Evolutionary conservation across 148 eudicot genomes (phyloP).

Genomic region (Chenopodium quinoa): DNA sequence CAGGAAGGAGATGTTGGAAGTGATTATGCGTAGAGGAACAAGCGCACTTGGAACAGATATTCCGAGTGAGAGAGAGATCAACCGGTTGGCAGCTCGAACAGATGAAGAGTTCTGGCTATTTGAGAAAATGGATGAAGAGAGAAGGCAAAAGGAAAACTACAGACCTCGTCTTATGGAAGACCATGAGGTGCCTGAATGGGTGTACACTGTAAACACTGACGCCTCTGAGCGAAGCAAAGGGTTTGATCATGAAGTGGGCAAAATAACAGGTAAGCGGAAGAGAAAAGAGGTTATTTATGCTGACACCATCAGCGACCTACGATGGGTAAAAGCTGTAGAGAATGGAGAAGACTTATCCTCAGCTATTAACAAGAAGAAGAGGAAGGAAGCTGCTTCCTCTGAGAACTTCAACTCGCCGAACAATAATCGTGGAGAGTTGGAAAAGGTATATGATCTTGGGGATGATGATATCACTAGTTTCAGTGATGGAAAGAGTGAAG

Average conservation of each 20-base stretch:
- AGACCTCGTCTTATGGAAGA: conserved; percentile 88
- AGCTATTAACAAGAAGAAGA: conserved; percentile 40
- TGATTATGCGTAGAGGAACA: conserved; percentile 94
- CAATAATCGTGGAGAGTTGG: conserved; percentile 20
- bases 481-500: conserved; percentile 60
- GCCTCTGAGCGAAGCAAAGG: conserved; percentile 65
- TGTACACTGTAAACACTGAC: conserved; percentile 53
- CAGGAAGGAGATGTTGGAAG: conserved; percentile 89
- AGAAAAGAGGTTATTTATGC: conserved; percentile 88
- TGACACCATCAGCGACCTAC: conserved; percentile 67
- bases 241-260: conserved; percentile 57
- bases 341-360: conserved; percentile 48
- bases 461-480: conserved; percentile 42
- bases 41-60: conserved; percentile 89
- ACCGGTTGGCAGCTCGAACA: conserved; percentile 89
- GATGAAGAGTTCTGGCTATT: conserved; percentile 94
- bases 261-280: conserved; percentile 71
- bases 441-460: conserved; percentile 34
- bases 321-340: conserved; percentile 80
- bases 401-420: conserved; percentile 18
- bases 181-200: conserved; percentile 97
- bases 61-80: conserved; percentile 96
- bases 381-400: conserved; percentile 35
- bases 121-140: conserved; percentile 96
- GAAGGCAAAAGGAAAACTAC: conserved; percentile 77